Evolutionary conservation across 768 basidiomycete genomes (phyloP).

Genomic region (Boletellus ananiceps): DNA sequence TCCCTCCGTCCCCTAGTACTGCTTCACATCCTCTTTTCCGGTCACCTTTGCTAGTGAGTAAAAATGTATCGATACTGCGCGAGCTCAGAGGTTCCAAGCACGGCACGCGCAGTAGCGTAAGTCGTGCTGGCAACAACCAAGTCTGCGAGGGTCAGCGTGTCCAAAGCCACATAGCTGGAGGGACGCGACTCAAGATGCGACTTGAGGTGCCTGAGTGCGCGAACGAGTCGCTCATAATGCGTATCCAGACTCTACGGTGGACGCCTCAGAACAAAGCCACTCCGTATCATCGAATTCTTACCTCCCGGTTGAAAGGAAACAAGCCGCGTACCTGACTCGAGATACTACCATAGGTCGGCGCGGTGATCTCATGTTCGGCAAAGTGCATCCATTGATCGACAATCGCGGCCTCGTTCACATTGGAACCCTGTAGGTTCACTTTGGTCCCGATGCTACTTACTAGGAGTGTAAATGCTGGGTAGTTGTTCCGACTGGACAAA

Average conservation of each 20-base stretch:
- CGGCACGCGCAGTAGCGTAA: background rate
- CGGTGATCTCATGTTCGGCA: conserved; percentile 7
- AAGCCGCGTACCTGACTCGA: background rate
- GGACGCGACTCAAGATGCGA: conserved; percentile 2
- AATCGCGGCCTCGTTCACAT: conserved; percentile 1
- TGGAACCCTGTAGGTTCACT: conserved; percentile 1
- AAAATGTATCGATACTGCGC: no score
- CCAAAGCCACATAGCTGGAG: conserved; percentile 1
- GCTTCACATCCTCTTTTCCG: no score
- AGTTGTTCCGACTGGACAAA: background rate
- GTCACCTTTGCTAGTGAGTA: no score
- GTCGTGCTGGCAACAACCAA: conserved; percentile 5
- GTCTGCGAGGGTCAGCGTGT: conserved; percentile 7
- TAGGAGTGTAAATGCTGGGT: background rate
- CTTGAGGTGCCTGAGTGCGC: conserved; percentile 7
- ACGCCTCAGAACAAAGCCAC: background rate
- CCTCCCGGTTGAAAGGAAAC: conserved; percentile 1
- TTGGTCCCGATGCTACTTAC: conserved; percentile 1
- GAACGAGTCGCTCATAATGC: background rate
- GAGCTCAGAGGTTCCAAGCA: conserved; percentile 4
- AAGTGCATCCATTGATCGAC: conserved; percentile 17
- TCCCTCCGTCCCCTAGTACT: no score
- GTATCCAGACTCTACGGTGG: background rate
- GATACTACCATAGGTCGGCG: background rate
- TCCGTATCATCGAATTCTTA: background rate